Evolutionary conservation across 345 rosid genomes (phyloP), one percentile per base, ranked within the genome.

Genomic region (Eutrema yunnanense): DNA sequence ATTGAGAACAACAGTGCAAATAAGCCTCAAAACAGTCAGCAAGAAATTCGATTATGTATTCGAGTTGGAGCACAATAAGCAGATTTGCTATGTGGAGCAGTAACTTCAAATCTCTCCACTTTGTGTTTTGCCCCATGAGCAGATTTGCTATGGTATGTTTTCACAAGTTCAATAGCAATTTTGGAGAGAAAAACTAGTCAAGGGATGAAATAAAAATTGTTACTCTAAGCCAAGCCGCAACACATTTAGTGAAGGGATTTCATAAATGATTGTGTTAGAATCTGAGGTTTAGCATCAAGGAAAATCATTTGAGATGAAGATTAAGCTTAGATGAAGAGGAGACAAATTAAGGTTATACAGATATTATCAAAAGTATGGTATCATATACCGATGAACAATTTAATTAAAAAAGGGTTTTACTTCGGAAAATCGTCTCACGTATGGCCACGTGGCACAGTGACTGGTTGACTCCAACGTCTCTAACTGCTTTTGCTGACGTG

Each of bases 401-500:
- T 38, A 38, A 38, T 38, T 10, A 38, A 47, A 36, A 36, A 9
- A 22, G 26, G 26, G 26, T 22, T 1, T 36, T 37, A 57, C 8
- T 36, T 16, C 2, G 14, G 61, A 32, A 33, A 55, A 55, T 34
- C 2, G 34, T 4, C 33, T 22, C 37, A 12, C 29, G 2, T 26
- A 12, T 6, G 5, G 61, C 54, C 67, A 62, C 74, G 79, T 75
- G 79, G 70, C 64, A 40, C 3, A 41, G 36, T 2, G 67, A 56
- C 72, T 60, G 30, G 43, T 48, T 64, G 72, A 68, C 67, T 62
- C 70, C 51, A 76, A 73, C 79, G 74, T 63, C 76, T 38, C 38
- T 67, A 84, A 82, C 87, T 66, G 80, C 30, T 64, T 72, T 41
- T 52, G 79, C 74, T 78, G 81, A 84, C 79, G 87, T 84, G 87